These are phyloP conservation scores for Thalia dealbata DNA, from an alignment of 176 grass and related monocot species.

Conservation along the genomic window DNA sequence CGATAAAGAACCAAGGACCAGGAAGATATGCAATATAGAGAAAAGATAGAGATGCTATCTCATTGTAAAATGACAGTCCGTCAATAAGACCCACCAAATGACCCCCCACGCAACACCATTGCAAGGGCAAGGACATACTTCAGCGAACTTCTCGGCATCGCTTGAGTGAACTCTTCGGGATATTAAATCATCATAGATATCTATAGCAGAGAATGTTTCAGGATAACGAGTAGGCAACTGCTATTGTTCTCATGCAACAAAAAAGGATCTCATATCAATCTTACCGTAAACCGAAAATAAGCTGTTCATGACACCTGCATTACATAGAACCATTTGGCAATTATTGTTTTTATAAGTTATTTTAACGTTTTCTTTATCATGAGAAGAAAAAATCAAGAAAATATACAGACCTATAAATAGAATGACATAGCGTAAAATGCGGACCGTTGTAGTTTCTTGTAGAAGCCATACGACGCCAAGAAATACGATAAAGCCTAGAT, in stretches of 20 bases:
- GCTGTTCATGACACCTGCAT: constrained; percentile 97
- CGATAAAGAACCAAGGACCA: background rate
- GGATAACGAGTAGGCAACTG: background rate
- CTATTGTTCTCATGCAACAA: constrained; percentile 19
- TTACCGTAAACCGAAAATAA: constrained; percentile 98
- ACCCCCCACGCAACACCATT: constrained; percentile 78
- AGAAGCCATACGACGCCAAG: constrained; percentile 75
- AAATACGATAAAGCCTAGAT: constrained; percentile 83
- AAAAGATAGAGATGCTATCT: background rate
- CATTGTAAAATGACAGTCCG: background rate
- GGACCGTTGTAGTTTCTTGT: constrained; percentile 65
- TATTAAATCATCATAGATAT: constrained; percentile 97
- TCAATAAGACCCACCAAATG: constrained; percentile 53
- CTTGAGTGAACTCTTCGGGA: constrained; percentile 91
- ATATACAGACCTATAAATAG: constrained; percentile 69
- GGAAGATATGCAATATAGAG: background rate
- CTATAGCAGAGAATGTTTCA: constrained; percentile 20
- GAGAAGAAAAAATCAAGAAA: background rate
- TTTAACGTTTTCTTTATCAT: background rate
- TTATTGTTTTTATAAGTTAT: background rate
- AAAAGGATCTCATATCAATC: constrained; percentile 13
- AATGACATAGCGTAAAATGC: constrained; percentile 80
- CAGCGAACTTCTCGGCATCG: constrained; percentile 97
- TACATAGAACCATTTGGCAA: constrained; percentile 3
- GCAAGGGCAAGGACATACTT: constrained; percentile 94